These are phyloP conservation scores for Cymbopogon citratus DNA, from an alignment of 176 grass and related monocot genomes.

Conservation along the genomic window DNA sequence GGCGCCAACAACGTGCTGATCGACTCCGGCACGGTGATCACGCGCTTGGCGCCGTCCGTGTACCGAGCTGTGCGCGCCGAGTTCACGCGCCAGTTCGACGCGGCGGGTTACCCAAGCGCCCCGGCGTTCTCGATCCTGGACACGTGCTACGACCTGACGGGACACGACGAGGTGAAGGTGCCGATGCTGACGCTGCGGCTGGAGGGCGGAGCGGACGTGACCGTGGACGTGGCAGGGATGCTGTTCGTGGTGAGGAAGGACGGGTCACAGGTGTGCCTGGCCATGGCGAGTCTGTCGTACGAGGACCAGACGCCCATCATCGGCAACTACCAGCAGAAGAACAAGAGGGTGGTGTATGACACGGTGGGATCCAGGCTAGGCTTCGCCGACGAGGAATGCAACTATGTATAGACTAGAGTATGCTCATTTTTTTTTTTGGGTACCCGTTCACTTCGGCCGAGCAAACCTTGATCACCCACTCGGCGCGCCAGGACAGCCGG, in stretches of 20 bases:
- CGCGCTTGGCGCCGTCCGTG: constrained; percentile 68
- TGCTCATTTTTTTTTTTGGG: too few relatives aligned
- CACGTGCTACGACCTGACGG: constrained; percentile 77
- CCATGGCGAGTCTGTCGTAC: constrained; percentile 59
- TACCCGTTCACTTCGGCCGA: too few relatives aligned
- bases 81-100: constrained; percentile 61
- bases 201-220: constrained; percentile 55
- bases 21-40: constrained; percentile 93
- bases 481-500: background rate
- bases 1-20: constrained; percentile 60
- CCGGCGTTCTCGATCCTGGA: constrained; percentile 74
- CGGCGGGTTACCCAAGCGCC: constrained; percentile 25
- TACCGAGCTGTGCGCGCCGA: constrained; percentile 64
- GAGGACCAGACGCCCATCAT: constrained; percentile 81
- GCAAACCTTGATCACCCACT: too few relatives aligned
- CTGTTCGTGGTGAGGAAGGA: constrained; percentile 85
- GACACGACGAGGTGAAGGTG: constrained; percentile 63
- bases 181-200: constrained; percentile 57
- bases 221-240: constrained; percentile 62
- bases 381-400: constrained; percentile 75
- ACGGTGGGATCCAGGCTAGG: constrained; percentile 56
- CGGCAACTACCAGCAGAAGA: constrained; percentile 97
- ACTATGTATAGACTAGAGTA: constrained; percentile 32
- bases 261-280: constrained; percentile 67
- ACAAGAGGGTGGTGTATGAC: constrained; percentile 88